These are phyloP conservation scores for Epichloe coenophiala DNA, from an alignment of 2,329 filamentous ascomycete species.

Conservation along the genomic window DNA sequence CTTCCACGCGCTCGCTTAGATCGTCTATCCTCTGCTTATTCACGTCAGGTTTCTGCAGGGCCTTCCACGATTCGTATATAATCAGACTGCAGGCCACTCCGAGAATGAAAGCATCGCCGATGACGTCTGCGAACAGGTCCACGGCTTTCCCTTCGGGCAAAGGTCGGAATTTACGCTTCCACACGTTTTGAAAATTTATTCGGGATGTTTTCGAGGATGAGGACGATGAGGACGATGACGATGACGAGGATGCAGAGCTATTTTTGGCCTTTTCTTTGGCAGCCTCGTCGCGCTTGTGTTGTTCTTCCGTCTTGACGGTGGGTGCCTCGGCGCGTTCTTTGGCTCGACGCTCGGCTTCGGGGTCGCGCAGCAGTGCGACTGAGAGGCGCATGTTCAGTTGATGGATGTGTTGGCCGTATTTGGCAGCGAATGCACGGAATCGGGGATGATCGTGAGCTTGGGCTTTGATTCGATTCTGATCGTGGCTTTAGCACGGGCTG, in stretches of 20 bases:
- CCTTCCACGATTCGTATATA: slow-evolving; percentile 47
- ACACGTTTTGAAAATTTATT: slow-evolving; percentile 35
- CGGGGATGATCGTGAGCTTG: slow-evolving; percentile 51
- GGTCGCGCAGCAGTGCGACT: slow-evolving; percentile 44
- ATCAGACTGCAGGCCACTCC: slow-evolving; percentile 42
- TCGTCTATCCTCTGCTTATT: slow-evolving; percentile 40
- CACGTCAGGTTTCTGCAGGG: slow-evolving; percentile 45
- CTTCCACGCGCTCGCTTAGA: slow-evolving; percentile 33
- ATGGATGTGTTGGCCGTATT: slow-evolving; percentile 50
- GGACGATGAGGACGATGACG: not conserved
- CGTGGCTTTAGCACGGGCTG: slow-evolving; percentile 7
- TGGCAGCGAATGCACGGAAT: slow-evolving; percentile 47
- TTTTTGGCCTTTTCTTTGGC: slow-evolving; percentile 23
- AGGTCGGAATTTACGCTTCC: slow-evolving; percentile 47
- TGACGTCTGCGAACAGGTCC: slow-evolving; percentile 52
- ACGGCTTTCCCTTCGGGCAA: slow-evolving; percentile 53
- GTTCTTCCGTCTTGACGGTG: slow-evolving; percentile 52
- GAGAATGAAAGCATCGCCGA: slow-evolving; percentile 51
- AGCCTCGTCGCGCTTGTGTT: slow-evolving; percentile 40
- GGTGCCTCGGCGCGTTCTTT: slow-evolving; percentile 50
- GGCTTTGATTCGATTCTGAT: slow-evolving; percentile 50
- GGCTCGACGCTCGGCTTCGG: slow-evolving; percentile 41
- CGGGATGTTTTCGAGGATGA: slow-evolving; percentile 11
- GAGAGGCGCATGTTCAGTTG: slow-evolving; percentile 54
- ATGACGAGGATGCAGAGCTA: not conserved